These are phyloP conservation scores for Schizochytrium sp. DNA, from an alignment of 108 stramenopile species.

Conservation along the genomic window DNA sequence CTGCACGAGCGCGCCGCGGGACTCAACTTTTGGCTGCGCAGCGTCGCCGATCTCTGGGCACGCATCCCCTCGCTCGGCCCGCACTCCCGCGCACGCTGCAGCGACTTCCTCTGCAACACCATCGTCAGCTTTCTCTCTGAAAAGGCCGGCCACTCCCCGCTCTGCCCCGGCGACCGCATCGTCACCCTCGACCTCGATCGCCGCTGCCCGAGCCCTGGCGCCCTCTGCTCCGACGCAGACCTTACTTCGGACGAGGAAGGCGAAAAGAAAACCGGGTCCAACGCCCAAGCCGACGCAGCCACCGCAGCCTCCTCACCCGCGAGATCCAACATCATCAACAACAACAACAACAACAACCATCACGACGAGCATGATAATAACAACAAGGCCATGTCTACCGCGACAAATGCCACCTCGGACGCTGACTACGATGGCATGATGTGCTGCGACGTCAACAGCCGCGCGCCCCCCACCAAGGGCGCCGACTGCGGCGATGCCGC, in stretches of 20 bases:
- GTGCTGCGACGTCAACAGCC: too few species aligned
- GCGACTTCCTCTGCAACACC: background rate
- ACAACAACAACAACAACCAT: too few species aligned
- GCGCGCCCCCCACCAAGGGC: too few species aligned
- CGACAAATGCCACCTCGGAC: too few species aligned
- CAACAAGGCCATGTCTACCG: too few species aligned
- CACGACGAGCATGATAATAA: too few species aligned
- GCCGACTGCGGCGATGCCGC: too few species aligned
- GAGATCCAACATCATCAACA: too few species aligned
- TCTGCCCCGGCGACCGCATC: background rate
- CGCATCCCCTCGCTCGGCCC: background rate
- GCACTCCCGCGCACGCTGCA: background rate
- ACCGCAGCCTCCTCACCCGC: too few species aligned
- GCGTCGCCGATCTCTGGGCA: background rate
- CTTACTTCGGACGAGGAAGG: background rate
- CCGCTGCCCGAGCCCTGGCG: background rate
- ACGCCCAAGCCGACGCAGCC: background rate
- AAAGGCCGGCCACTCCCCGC: background rate
- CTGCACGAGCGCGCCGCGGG: background rate
- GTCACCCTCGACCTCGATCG: background rate
- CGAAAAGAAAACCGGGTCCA: background rate
- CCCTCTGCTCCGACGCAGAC: background rate
- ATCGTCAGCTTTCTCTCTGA: background rate
- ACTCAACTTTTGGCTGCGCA: background rate
- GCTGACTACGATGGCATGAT: too few species aligned